Evolutionary conservation across 2,329 filamentous ascomycete species (phyloP), one percentile per base, ranked within the genome.

Genomic region (Penicillium capsulatum): DNA sequence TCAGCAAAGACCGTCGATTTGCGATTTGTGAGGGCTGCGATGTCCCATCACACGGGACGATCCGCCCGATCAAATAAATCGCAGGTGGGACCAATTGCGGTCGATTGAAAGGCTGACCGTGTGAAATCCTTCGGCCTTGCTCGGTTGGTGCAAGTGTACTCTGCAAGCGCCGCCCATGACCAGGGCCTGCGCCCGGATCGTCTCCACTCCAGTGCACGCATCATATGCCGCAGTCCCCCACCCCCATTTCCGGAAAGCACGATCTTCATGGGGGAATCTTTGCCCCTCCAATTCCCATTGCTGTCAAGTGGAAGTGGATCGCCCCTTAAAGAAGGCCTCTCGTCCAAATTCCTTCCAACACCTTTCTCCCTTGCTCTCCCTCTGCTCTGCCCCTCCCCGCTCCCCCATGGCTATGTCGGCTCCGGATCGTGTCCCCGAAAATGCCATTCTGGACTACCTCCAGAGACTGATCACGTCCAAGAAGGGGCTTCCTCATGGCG

Each of bases 381-480:
- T 11, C 10, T n/a, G 6, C 13, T 11, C 13, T 28, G 5, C n/a
- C 28, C 41, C 31, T 22, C 30, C 17, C 17, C 31, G 17, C 27
- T 42, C 29, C 27, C 31, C 31, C 37, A 5, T 11, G 13, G 59
- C 50, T n/a, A 55, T 56, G 42, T 44, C 45, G 33, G 31, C 34
- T 15, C n/a, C 40, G 30, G 43, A 51, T 19, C 40, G 40, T 31
- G 38, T 36, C 30, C 52, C 58, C 16, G 51, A 55, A 26, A 67
- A 67, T 42, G 55, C 59, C n/a, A 54, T 67, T 31, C 45, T 61
- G 26, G 51, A 60, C 39, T 68, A 68, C 39, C 51, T 68, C n/a
- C 55, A 58, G 34, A 55, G 54, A 32, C 47, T 69, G 38, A 47
- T 50, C 17, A 48, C 46, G 24, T 48, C 46, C 43, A 69, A 69